Evolutionary conservation across 306 rosid species (phyloP).

Genomic region (Hippophae tibetana): DNA sequence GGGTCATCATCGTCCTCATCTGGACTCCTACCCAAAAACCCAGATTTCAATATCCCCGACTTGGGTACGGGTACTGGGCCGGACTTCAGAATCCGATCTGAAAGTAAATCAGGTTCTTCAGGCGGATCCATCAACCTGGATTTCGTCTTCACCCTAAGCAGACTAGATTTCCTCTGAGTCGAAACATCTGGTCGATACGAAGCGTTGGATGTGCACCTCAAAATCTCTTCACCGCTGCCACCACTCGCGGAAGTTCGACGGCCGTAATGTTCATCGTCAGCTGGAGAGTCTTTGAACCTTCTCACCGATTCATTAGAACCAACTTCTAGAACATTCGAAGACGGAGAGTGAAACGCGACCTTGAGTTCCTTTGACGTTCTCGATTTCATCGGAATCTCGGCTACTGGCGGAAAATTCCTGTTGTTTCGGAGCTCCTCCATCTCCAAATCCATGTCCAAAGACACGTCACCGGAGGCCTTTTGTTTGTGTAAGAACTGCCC

Average conservation of each 20-base stretch:
- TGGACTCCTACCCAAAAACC: constrained; percentile 25
- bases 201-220: constrained; percentile 66
- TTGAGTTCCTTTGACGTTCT: constrained; percentile 43
- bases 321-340: constrained; percentile 13
- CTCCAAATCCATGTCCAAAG: constrained; percentile 87
- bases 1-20: constrained; percentile 77
- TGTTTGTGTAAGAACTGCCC: constrained; percentile 65
- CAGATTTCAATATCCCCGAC: constrained; percentile 59
- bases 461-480: constrained; percentile 58
- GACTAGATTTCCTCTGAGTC: constrained; percentile 27
- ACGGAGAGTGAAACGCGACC: constrained; percentile 45
- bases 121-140: constrained; percentile 84
- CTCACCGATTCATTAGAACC: constrained; percentile 27
- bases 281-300: constrained; percentile 32
- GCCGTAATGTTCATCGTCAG: background rate
- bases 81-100: constrained; percentile 33
- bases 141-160: constrained; percentile 46
- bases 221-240: constrained; percentile 29
- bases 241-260: no score
- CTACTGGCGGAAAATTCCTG: constrained; percentile 32
- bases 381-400: constrained; percentile 39
- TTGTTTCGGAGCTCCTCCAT: constrained; percentile 67
- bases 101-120: constrained; percentile 30
- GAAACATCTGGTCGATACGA: constrained; percentile 47
- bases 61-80: constrained; percentile 20